Evolutionary conservation across 352 stramenopile species (phyloP).

Genomic region (Labyrinthula sp.): DNA sequence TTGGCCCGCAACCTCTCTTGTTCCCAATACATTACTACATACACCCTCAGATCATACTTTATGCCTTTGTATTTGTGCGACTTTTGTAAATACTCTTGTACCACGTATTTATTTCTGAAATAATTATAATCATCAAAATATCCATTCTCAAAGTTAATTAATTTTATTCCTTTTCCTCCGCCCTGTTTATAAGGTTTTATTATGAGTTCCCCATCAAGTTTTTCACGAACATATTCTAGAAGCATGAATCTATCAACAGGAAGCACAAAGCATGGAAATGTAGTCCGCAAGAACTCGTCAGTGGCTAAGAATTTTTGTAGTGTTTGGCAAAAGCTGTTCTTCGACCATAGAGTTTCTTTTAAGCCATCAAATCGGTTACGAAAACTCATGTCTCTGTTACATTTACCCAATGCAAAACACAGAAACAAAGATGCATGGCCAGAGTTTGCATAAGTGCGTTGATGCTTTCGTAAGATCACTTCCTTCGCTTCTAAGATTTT

Average conservation of each 20-base stretch:
- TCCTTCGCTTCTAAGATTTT: too few species aligned
- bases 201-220: neutral
- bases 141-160: constrained; percentile 13
- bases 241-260: neutral
- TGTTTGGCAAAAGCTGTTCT: constrained; percentile 20
- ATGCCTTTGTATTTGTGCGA: constrained; percentile 6
- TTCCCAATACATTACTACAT: neutral
- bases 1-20: constrained; percentile 15
- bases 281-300: too few species aligned
- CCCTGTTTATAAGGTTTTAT: constrained; percentile 25
- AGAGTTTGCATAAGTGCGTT: too few species aligned
- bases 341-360: constrained; percentile 27
- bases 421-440: too few species aligned
- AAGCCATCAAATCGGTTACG: constrained; percentile 23
- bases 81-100: constrained; percentile 2
- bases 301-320: constrained; percentile 3
- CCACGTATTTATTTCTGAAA: neutral
- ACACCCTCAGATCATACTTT: neutral
- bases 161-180: constrained; percentile 23
- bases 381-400: too few species aligned
- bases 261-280: constrained; percentile 21
- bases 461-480: too few species aligned
- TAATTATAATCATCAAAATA: constrained; percentile 4
- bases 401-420: too few species aligned
- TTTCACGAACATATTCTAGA: neutral